Evolutionary conservation across 495 filamentous ascomycete genomes (phyloP).

Genomic region (Annulohypoxylon maeteangense): DNA sequence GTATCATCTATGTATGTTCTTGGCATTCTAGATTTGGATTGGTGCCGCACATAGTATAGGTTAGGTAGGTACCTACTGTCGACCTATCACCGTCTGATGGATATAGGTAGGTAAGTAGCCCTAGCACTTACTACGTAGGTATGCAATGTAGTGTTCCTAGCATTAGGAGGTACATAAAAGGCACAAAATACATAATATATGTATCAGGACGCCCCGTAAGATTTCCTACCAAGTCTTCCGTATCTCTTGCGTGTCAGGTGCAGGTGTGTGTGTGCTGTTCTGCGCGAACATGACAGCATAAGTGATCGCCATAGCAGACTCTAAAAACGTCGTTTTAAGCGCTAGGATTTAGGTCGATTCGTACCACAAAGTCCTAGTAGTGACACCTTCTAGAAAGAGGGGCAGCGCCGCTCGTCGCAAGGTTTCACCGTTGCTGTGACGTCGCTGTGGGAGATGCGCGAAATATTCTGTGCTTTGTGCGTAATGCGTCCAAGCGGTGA

Average conservation of each 20-base stretch:
- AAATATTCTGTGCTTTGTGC: neutral
- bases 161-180: neutral
- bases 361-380: neutral
- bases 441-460: neutral
- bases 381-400: conserved; percentile 18
- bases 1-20: neutral
- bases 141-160: neutral
- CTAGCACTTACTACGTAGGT: neutral
- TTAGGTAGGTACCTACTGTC: no score
- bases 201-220: neutral
- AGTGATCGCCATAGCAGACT: neutral
- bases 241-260: neutral
- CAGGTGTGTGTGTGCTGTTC: neutral
- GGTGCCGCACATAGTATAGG: neutral
- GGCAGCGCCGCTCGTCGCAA: neutral
- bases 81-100: neutral
- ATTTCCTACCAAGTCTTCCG: no score
- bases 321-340: conserved; percentile 7
- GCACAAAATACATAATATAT: neutral
- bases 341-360: neutral
- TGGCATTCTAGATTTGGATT: neutral
- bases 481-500: neutral
- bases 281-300: neutral
- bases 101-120: neutral
- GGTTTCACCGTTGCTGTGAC: neutral